phyloP scores from a whole-genome alignment of 441 rosid species.

The Croton setiger region DNA sequence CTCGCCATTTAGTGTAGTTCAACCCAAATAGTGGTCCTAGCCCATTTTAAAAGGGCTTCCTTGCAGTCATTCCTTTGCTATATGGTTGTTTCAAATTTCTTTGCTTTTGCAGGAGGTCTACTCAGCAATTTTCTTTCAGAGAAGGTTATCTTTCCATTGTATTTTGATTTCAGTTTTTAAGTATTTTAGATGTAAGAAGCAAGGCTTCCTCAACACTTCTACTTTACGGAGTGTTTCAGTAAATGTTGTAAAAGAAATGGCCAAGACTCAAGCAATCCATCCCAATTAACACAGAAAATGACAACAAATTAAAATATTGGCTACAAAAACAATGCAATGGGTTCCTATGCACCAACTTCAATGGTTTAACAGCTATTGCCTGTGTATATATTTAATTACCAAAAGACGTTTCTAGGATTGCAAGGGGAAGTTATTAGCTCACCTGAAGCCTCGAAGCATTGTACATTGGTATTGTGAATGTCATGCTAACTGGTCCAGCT shows the following conservation, averaged over 20 bases:
- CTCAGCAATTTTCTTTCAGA: no score
- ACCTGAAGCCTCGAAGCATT: constrained; percentile 95
- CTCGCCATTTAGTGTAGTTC: background rate
- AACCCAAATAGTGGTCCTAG: no score
- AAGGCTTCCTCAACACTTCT: background rate
- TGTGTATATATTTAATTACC: background rate
- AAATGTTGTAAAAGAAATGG: background rate
- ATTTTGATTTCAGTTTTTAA: no score
- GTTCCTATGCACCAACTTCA: background rate
- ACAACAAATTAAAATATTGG: background rate
- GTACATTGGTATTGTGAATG: constrained; percentile 95
- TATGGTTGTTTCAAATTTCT: no score
- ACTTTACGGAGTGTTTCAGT: background rate
- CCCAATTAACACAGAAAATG: background rate
- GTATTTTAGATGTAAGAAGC: no score
- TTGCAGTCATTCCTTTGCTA: no score
- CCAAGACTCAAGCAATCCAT: background rate
- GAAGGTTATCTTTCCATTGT: no score
- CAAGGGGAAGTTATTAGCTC: constrained; percentile 15
- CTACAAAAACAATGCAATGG: background rate
- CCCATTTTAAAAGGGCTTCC: no score
- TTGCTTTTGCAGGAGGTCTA: no score
- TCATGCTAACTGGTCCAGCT: constrained; percentile 98
- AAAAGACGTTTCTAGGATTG: background rate
- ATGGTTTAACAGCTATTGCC: background rate